Evolutionary conservation across 2,329 filamentous ascomycete genomes (phyloP), one percentile per base, ranked within the genome.

Genomic region (Hirsutella thompsonii): DNA sequence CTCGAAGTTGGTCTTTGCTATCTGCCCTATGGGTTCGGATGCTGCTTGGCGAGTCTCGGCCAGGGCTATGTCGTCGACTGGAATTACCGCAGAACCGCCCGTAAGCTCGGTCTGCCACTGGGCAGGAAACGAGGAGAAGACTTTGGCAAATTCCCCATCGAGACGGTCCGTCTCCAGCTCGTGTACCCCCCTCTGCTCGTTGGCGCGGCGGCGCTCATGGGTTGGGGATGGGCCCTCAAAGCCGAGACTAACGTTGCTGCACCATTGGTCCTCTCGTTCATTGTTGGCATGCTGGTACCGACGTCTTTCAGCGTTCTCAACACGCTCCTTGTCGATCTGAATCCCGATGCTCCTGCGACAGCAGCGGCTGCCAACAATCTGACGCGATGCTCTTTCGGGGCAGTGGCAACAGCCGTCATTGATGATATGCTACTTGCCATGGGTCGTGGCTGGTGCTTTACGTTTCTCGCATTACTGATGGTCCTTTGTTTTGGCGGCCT

Each of bases 51-150:
- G 1, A 65, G 69, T 11, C 49, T 75, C 20, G 54, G 57, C n/a
- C 72, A 75, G 45, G 81, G 84, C 5, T 68, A 69, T 47, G 52
- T 75, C 5, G 61, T 74, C 37, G 72, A 76, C 57, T 79, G 74
- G 68, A 88, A 88, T 56, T 93, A 84, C 56, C 69, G 76, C 6
- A 73, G 81, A 32, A 70, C 79, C 37, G 82, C 83, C 1, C 67
- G 64, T 38, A 68, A 69, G 26, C 63, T 80, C 14, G 77, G 77
- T 5, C 65, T 87, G 43, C 61, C 65, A 2, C 72, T 86, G 47
- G 72, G 74, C 45, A 69, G 66, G 43, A 76, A 73, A 46, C 73
- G 75, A 9, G 69, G 70, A 18, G 65, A 69, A 44, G 65, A 75
- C 47, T 57, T 74, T 37, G 54, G 55, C 5, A 59, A 62, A 18